Base-by-base conservation (phyloP, 345 rosid species). In the Brassica incana region DNA sequence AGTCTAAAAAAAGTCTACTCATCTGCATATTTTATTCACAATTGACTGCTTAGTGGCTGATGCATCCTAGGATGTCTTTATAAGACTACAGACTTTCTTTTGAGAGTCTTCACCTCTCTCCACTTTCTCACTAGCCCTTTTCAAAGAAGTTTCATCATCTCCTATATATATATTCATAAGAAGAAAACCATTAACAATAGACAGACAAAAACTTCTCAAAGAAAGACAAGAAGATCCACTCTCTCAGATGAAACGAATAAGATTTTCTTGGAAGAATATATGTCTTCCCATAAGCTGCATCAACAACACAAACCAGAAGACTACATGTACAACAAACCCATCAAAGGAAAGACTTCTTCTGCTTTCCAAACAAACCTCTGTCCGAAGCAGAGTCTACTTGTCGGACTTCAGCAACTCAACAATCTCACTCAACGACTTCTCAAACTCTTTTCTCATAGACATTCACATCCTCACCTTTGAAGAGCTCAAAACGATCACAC, bases 401-500 rank as follows among this genome's bases (percentile, higher is more conserved):
- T 81, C 84, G 0, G 84, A 81, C 59, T 76, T 81, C 80, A 81
- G 84, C 77, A 81, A 81, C 36, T 76, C 84, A 76, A 65, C 80
- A 36, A 81, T 81, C 84, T 81, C 84, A n/a, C 74, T 81, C 77
- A 73, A 86, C 84, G 14, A 87, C 84, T 63, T 88, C 88, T 77
- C 84, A n/a, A 60, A 48, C 78, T 88, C 77, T 48, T 83, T 23
- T 85, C 91, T 68, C 83, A 89, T 72, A 14, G 36, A 86, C 87
- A 88, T 93, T 72, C 83, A 82, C 18, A 80, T 78, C 6, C 91
- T 91, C 64, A 75, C 92, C 8, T 81, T 85, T 2, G 52, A 78
- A 10, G 95, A 93, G 80, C 87, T 91, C 33, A 79, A 87, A 69
- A 43, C 76, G 6, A 78, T 85, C 29, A 91, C 98, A 1, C 84